A percentile compares a stretch with the other conserved stretches of the same genome.
phyloP scores from a whole-genome alignment of 2,329 filamentous ascomycete genomes.

The Emmonsiellopsis sp. region DNA sequence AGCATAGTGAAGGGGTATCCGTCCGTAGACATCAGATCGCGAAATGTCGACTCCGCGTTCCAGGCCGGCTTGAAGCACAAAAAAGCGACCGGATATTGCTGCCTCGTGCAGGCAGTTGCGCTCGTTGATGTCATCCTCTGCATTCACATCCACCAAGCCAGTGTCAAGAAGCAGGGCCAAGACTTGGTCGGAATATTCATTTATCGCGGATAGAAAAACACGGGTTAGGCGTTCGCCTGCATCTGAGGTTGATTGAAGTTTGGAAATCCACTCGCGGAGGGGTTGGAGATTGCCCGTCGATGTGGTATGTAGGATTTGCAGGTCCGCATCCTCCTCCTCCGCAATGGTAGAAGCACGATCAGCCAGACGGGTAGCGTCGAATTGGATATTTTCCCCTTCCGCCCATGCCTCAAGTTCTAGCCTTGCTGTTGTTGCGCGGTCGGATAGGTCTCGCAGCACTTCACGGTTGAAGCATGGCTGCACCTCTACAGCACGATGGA shows the following conservation, averaged over 20 bases:
- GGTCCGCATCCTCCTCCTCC: conserved; percentile 83
- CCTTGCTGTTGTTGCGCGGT: conserved; percentile 91
- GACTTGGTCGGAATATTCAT: conserved; percentile 69
- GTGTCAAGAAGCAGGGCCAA: conserved; percentile 70
- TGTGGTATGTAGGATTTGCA: conserved; percentile 69
- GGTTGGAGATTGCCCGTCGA: conserved; percentile 69
- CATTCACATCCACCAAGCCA: conserved; percentile 75
- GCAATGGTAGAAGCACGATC: conserved; percentile 40
- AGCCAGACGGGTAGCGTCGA: conserved; percentile 45
- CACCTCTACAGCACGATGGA: conserved; percentile 90
- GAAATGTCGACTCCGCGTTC: conserved; percentile 64
- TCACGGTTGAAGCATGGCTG: conserved; percentile 97
- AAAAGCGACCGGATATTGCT: conserved; percentile 80
- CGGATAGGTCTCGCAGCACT: conserved; percentile 91
- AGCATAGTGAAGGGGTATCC: conserved; percentile 89
- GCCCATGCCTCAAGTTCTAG: conserved; percentile 95
- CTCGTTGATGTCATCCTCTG: conserved; percentile 95
- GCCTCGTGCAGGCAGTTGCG: conserved; percentile 93
- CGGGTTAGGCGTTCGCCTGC: conserved; percentile 70
- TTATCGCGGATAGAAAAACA: conserved; percentile 82
- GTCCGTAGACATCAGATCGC: conserved; percentile 83
- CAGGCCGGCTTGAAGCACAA: conserved; percentile 70
- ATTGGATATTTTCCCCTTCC: conserved; percentile 87
- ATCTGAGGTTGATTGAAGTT: conserved; percentile 54
- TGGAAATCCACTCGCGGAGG: conserved; percentile 69